Base-by-base conservation (phyloP, 2,329 filamentous ascomycete genomes). In the Penicillium sp. region DNA sequence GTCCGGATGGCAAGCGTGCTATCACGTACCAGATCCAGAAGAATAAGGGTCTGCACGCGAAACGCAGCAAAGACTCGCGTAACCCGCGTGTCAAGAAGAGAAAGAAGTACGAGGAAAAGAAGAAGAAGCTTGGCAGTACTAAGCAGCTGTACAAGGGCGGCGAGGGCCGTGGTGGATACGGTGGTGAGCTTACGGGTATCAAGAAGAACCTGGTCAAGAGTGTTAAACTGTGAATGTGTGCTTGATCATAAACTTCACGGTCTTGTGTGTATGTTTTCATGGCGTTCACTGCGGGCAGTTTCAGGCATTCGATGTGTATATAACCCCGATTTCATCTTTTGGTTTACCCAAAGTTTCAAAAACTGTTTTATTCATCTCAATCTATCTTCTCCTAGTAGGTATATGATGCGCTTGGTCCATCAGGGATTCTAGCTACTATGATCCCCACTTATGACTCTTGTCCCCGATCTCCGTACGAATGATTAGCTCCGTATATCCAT, bases 81-180 rank as follows among this genome's bases (percentile, higher is more conserved):
- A 99, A 99, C 79, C 93, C 94, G 36, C 83, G 94, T 74, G 93
- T 97, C 64, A 99, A 97, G 89, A 97, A 97, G 89, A 87, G 91
- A 77, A 91, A 91, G 86, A 92, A 91, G 86, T 99, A 86, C 75
- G 92, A 96, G 73, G 89, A 92, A 76, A 97, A 96, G 84, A 89
- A 93, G 85, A 97, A 97, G 90, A 97, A 97, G 83, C 78, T 97
- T 71, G 86, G 86, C 69, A 93, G 89, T 72, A 90, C 93, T 81
- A 91, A 89, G 79, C 85, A 90, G 9, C 82, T 91, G 15, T 97
- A 93, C 80, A 91, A 92, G 77, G 91, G 91, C 65, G 90, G 91
- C 61, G 87, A 96, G 78, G 87, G 90, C 66, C 86, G 85, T 70
- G 89, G 91, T 70, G 89, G 92, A 53, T 99, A 99, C 79, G 86